phyloP scores from a whole-genome alignment of 345 rosid genomes.

The Syzygium oleosum region DNA sequence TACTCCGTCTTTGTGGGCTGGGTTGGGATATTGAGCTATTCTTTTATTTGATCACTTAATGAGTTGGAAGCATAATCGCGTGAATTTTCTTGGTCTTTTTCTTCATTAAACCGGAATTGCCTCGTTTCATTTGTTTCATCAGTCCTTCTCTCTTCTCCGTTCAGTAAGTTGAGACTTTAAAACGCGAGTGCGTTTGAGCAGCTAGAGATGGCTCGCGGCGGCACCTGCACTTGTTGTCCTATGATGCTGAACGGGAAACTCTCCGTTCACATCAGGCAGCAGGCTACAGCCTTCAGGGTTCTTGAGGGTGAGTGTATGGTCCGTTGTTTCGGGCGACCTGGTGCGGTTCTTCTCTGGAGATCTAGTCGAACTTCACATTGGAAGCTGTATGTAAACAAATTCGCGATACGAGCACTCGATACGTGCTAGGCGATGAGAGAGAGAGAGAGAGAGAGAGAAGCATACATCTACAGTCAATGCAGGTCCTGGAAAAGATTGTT shows the following conservation, averaged over 20 bases:
- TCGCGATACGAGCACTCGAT: not conserved
- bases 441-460: not conserved
- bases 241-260: not conserved
- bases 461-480: not conserved
- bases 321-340: not conserved
- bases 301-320: not conserved
- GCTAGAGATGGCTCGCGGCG: not conserved
- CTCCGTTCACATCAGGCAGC: not conserved
- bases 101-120: not conserved
- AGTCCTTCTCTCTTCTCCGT: not conserved
- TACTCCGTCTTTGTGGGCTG: not conserved
- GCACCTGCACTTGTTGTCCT: not conserved
- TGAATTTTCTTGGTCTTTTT: not conserved
- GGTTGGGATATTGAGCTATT: not conserved
- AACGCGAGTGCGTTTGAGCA: not conserved
- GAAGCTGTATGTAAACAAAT: not conserved
- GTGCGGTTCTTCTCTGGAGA: not conserved
- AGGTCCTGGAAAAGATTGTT: not conserved
- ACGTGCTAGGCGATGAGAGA: not conserved
- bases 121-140: not conserved
- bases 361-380: not conserved
- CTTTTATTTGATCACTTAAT: not conserved
- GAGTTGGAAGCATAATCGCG: not conserved
- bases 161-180: not conserved
- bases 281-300: not conserved